phyloP scores from a whole-genome alignment of 2,329 filamentous ascomycete species.

The Fusarium concolor region DNA sequence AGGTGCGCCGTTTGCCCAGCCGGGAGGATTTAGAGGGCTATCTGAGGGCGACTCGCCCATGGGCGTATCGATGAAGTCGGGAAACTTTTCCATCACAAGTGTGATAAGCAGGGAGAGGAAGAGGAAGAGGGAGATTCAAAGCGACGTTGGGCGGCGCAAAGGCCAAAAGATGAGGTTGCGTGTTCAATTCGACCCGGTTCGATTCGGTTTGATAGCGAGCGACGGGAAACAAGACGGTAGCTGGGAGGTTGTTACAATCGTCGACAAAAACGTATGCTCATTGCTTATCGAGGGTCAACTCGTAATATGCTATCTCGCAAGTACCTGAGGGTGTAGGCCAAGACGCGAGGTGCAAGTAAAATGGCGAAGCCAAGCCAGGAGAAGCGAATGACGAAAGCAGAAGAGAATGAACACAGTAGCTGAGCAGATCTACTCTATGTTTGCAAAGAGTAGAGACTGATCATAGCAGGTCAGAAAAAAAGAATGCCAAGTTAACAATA shows the following conservation, averaged over 20 bases:
- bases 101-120: constrained; percentile 11
- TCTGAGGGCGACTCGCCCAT: constrained; percentile 46
- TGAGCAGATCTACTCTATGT: neutral
- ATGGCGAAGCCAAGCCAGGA: constrained; percentile 18
- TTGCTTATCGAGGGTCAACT: constrained; percentile 36
- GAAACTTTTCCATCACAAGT: constrained; percentile 66
- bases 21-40: constrained; percentile 45
- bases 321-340: constrained; percentile 14
- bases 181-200: constrained; percentile 1
- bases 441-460: neutral
- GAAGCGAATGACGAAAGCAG: neutral
- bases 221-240: constrained; percentile 15
- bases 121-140: neutral
- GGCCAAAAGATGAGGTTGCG: constrained; percentile 6
- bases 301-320: constrained; percentile 14
- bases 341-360: constrained; percentile 27
- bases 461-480: constrained; percentile 6
- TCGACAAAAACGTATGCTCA: constrained; percentile 22
- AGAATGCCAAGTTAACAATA: constrained; percentile 22
- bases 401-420: neutral
- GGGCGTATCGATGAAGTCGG: constrained; percentile 63
- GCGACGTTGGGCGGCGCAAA: constrained; percentile 21
- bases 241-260: constrained; percentile 8
- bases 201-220: constrained; percentile 29
- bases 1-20: constrained; percentile 47